phyloP scores from a whole-genome alignment of 192 early-diverging fungal genomes.

The Entomortierella chlamydospora region DNA sequence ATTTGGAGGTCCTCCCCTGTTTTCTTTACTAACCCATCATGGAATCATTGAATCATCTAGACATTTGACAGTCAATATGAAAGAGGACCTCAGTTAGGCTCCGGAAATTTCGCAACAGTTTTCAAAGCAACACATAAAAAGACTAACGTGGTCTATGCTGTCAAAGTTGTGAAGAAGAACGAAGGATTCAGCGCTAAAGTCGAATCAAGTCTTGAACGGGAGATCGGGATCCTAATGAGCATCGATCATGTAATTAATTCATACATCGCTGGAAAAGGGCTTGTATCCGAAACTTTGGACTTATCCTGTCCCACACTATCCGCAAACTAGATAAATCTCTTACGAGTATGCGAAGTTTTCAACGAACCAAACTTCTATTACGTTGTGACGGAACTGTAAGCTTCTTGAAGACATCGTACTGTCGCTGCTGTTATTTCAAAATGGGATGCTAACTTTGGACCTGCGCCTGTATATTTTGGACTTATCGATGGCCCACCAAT shows the following conservation, averaged over 20 bases:
- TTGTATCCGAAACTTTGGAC: too few species aligned
- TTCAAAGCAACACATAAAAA: slow-evolving; percentile 61
- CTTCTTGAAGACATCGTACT: background rate
- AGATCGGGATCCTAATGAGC: slow-evolving; percentile 77
- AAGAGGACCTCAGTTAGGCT: slow-evolving; percentile 42
- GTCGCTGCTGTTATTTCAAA: background rate
- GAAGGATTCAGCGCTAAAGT: slow-evolving; percentile 75
- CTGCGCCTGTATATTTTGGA: too few species aligned
- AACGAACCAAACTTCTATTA: slow-evolving; percentile 23
- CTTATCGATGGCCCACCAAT: background rate
- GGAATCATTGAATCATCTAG: slow-evolving; percentile 1
- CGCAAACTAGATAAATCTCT: slow-evolving; percentile 24
- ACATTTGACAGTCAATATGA: slow-evolving; percentile 52
- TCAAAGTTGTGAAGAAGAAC: slow-evolving; percentile 81
- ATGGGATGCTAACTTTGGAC: too few species aligned
- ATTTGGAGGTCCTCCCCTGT: background rate
- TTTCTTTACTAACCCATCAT: background rate
- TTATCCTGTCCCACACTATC: slow-evolving; percentile 19
- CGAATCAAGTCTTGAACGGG: slow-evolving; percentile 69
- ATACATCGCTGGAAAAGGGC: too few species aligned
- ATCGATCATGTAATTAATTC: slow-evolving; percentile 66
- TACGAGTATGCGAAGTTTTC: slow-evolving; percentile 45
- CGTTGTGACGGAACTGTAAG: slow-evolving; percentile 55
- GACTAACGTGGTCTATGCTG: slow-evolving; percentile 70
- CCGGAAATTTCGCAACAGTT: slow-evolving; percentile 76